Conservation (phyloP, 257 asterid genomes). For the Fraxinus quadrangulata region DNA sequence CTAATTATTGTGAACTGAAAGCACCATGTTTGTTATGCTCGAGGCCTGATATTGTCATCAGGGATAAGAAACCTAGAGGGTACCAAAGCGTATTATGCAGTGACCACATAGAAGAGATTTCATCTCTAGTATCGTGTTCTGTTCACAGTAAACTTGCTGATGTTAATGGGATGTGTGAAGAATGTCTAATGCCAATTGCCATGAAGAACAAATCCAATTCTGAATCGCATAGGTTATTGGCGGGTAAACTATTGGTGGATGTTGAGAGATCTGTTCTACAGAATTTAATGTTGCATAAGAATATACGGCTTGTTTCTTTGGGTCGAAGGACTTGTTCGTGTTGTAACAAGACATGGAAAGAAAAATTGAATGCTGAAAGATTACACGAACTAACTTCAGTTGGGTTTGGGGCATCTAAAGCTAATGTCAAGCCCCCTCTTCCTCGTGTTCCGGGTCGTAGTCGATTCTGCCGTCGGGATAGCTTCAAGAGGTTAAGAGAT, state of each 20-base stretch:
- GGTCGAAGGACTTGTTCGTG: constrained; percentile 61
- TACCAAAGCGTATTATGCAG: constrained; percentile 51
- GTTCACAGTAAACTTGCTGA: constrained; percentile 61
- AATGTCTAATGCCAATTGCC: constrained; percentile 55
- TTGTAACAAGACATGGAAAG: constrained; percentile 55
- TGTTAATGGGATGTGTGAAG: constrained; percentile 65
- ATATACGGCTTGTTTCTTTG: constrained; percentile 35
- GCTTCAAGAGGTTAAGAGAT: constrained; percentile 70
- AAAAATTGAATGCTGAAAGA: constrained; percentile 57
- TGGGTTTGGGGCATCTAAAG: constrained; percentile 76
- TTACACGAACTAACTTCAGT: constrained; percentile 48
- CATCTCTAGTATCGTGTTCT: constrained; percentile 60
- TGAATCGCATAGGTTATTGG: constrained; percentile 46
- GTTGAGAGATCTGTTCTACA: constrained; percentile 45
- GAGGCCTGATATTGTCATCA: constrained; percentile 48
- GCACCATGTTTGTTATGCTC: constrained; percentile 79
- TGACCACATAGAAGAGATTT: constrained; percentile 69
- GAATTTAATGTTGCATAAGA: constrained; percentile 41
- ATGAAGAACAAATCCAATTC: constrained; percentile 36
- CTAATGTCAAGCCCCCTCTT: constrained; percentile 71
- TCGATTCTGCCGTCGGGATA: constrained; percentile 71
- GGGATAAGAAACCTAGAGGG: constrained; percentile 42
- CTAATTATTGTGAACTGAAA: constrained; percentile 57
- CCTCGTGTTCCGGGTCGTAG: constrained; percentile 70
- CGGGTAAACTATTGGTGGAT: constrained; percentile 54